phyloP scores from a whole-genome alignment of 495 filamentous ascomycete genomes.

The Penicillium psychrofluorescens region DNA sequence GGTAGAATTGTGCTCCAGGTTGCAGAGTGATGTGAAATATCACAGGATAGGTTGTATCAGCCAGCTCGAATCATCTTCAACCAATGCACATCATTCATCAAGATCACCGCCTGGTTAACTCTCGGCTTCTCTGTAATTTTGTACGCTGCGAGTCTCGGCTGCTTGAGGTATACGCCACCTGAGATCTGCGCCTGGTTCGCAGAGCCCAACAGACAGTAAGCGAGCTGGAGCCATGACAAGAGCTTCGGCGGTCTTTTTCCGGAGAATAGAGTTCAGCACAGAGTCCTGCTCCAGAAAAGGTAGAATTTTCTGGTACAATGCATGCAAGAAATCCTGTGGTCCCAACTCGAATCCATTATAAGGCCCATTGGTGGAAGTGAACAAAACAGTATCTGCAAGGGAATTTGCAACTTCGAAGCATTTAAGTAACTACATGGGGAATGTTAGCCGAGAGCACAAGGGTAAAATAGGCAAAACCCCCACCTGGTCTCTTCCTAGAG shows the following conservation, averaged over 20 bases:
- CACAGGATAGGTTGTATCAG: not conserved
- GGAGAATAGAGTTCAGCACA: conserved; percentile 20
- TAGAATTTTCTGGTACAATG: conserved; percentile 22
- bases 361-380: not conserved
- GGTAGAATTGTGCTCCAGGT: conserved; percentile 32
- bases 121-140: not conserved
- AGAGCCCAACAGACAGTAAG: conserved; percentile 3
- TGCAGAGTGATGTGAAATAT: conserved; percentile 7
- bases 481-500: conserved; percentile 27
- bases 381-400: conserved; percentile 24
- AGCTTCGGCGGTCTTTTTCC: conserved; percentile 21
- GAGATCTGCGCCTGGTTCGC: not conserved
- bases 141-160: not conserved
- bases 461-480: not conserved
- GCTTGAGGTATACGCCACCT: not conserved
- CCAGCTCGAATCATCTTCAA: not conserved
- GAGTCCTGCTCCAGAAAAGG: conserved; percentile 23
- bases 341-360: conserved; percentile 11
- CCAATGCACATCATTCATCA: not conserved
- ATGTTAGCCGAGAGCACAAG: too few relatives aligned
- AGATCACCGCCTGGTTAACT: not conserved
- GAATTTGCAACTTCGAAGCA: conserved; percentile 30
- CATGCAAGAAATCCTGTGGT: conserved; percentile 24
- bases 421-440: conserved; percentile 16
- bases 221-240: conserved; percentile 19